phyloP scores from a whole-genome alignment of 345 rosid species.

The Corymbia maculata region DNA sequence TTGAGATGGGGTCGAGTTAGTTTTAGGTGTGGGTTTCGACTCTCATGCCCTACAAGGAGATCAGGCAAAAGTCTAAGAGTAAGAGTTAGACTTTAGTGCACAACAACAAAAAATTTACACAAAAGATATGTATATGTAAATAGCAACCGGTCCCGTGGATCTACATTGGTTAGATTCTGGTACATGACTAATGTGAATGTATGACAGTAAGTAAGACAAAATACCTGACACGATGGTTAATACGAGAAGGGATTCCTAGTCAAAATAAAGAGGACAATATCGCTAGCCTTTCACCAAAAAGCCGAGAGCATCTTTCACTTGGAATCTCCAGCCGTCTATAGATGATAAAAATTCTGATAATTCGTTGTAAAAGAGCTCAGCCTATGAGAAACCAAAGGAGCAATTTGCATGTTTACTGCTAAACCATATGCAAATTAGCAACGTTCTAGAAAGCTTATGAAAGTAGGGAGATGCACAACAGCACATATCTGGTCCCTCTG shows the following conservation, averaged over 20 bases:
- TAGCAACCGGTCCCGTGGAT: not conserved
- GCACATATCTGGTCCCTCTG: not conserved
- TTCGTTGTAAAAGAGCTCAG: not conserved
- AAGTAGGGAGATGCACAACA: not conserved
- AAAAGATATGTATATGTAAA: not conserved
- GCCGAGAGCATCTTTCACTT: not conserved
- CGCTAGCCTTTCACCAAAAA: not conserved
- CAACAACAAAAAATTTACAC: not conserved
- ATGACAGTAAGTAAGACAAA: not conserved
- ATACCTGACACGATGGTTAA: not conserved
- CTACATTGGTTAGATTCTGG: not conserved
- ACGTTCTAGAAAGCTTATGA: not conserved
- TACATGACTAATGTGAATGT: not conserved
- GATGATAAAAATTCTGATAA: not conserved
- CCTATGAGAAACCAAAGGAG: not conserved
- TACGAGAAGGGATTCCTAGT: not conserved
- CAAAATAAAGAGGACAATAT: not conserved
- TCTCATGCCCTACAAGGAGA: too few species aligned
- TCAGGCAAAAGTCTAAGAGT: too few species aligned
- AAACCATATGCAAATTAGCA: not conserved
- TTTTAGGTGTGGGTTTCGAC: too few species aligned
- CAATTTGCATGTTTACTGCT: not conserved
- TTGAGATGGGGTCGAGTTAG: too few species aligned
- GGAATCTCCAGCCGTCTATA: not conserved
- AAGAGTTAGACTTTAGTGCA: too few species aligned